Evolutionary conservation across 345 rosid genomes (phyloP).

Genomic region (Populus simonii): DNA sequence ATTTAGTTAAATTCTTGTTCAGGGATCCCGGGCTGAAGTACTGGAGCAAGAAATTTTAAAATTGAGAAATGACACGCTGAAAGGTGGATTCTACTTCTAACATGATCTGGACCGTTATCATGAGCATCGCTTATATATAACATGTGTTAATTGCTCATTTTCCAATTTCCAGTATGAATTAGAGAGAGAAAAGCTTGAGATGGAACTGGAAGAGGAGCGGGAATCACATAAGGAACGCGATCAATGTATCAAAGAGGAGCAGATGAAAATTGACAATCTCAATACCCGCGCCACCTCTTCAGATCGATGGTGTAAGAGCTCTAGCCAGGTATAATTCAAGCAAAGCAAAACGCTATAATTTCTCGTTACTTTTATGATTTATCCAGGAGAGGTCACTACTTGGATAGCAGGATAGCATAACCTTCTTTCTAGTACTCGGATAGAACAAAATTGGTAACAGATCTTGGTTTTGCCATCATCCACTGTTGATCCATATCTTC

Average conservation of each 20-base stretch:
- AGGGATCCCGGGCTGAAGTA: constrained; percentile 93
- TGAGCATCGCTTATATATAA: not conserved
- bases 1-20: constrained; percentile 21
- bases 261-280: constrained; percentile 57
- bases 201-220: constrained; percentile 82
- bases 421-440: not conserved
- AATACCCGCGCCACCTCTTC: constrained; percentile 42
- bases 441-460: not conserved
- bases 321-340: constrained; percentile 51
- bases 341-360: not conserved
- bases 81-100: constrained; percentile 41
- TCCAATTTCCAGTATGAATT: constrained; percentile 67
- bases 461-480: not conserved
- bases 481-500: not conserved
- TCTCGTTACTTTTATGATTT: not conserved
- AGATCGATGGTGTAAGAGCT: constrained; percentile 40
- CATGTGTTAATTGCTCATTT: constrained; percentile 9
- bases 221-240: constrained; percentile 68
- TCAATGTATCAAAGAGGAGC: constrained; percentile 64
- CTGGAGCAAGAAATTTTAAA: constrained; percentile 86
- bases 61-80: constrained; percentile 85
- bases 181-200: constrained; percentile 81
- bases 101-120: constrained; percentile 8
- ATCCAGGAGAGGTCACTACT: not conserved
- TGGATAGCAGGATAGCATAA: constrained; percentile 2